Evolutionary conservation across 495 filamentous ascomycete species (phyloP).

Genomic region (Apodospora peruviana): DNA sequence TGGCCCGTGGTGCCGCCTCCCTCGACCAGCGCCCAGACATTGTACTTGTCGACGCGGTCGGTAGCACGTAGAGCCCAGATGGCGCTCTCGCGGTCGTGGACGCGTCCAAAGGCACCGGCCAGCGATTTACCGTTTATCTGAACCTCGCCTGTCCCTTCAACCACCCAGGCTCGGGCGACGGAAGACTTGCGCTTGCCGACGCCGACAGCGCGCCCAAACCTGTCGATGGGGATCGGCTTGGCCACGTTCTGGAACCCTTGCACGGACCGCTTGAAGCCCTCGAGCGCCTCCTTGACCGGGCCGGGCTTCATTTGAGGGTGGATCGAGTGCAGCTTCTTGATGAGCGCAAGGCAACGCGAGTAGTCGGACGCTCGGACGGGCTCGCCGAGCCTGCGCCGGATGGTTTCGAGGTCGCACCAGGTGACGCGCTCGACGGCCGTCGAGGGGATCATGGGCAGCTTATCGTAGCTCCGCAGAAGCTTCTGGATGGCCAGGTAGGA

Average conservation of each 20-base stretch:
- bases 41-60: slow-evolving; percentile 88
- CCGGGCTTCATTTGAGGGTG: slow-evolving; percentile 70
- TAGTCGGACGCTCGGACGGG: slow-evolving; percentile 74
- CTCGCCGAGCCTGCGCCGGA: slow-evolving; percentile 69
- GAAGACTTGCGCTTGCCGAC: slow-evolving; percentile 82
- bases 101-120: slow-evolving; percentile 68
- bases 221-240: slow-evolving; percentile 57
- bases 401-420: slow-evolving; percentile 77
- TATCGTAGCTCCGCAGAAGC: slow-evolving; percentile 62
- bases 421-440: slow-evolving; percentile 67
- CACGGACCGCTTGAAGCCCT: slow-evolving; percentile 65
- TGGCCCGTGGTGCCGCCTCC: slow-evolving; percentile 93
- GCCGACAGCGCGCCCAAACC: slow-evolving; percentile 67
- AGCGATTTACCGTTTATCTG: slow-evolving; percentile 83
- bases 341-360: slow-evolving; percentile 62
- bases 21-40: slow-evolving; percentile 77
- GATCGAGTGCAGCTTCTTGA: slow-evolving; percentile 80
- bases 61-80: slow-evolving; percentile 84
- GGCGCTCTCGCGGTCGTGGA: slow-evolving; percentile 93
- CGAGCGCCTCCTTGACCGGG: slow-evolving; percentile 58
- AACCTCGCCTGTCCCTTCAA: slow-evolving; percentile 88
- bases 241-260: slow-evolving; percentile 60
- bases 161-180: slow-evolving; percentile 73
- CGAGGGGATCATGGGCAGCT: slow-evolving; percentile 60
- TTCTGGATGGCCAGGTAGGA: slow-evolving; percentile 66